Percentiles rank a stretch among this genome's conserved stretches.
Evolutionary conservation across 2,329 filamentous ascomycete species (phyloP).

Genomic region (Cercospora sp.): DNA sequence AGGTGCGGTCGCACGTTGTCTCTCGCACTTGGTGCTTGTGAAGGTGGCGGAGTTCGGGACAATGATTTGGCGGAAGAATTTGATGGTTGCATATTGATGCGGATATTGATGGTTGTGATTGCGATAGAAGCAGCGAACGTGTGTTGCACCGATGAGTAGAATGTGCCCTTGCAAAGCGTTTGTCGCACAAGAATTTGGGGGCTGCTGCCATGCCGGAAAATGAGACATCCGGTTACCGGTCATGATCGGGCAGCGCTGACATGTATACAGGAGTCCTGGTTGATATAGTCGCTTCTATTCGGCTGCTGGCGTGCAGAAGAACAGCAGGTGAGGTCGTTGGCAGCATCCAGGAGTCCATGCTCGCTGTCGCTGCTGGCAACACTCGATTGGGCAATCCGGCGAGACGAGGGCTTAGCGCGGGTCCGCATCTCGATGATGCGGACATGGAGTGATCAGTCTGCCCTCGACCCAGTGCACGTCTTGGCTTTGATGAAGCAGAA

Average conservation of each 20-base stretch:
- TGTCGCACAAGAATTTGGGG: neutral
- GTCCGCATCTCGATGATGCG: neutral
- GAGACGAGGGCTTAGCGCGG: neutral
- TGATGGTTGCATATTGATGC: neutral
- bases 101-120: neutral
- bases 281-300: neutral
- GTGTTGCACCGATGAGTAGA: too few species aligned
- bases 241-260: neutral
- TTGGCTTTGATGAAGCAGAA: neutral
- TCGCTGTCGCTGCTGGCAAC: neutral
- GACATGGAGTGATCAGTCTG: neutral
- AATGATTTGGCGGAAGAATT: neutral
- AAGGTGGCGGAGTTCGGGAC: neutral
- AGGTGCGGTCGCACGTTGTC: neutral
- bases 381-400: neutral
- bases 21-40: neutral
- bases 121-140: too few species aligned
- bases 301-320: neutral
- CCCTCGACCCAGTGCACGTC: neutral
- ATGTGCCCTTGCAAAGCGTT: neutral
- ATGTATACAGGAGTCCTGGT: neutral
- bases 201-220: neutral
- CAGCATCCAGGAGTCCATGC: neutral
- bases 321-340: neutral
- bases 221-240: neutral